Base-by-base conservation (phyloP, 1,284 basidiomycete genomes). In the Cryptococcus maquisensis region DNA sequence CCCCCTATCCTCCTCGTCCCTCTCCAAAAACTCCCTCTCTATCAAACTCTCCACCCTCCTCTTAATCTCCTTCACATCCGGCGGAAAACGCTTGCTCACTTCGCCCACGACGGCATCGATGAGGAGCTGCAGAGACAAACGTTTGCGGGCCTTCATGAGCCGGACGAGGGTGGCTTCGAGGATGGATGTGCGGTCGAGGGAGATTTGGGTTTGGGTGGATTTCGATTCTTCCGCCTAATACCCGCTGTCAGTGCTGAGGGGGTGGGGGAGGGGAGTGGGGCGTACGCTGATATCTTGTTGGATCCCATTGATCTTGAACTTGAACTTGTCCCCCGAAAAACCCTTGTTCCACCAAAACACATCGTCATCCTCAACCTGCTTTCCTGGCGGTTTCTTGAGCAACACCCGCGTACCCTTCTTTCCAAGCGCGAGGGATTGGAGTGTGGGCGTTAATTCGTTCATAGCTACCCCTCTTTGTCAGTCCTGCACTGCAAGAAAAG, bases 261-360 rank as follows among this genome's bases (percentile, higher is more conserved):
- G n/a, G 18, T 12, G 23, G 10, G 23, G 10, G 42, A 23, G 7
- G 42, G 23, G 42, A 23, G 3, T 15, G 23, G 10, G 10, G 60
- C 67, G 42, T 65, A 90, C 88, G 56, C 90, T 86, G 65, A 93
- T 88, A 69, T 93, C 92, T 45, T 87, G 87, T 75, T 98, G 95
- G 59, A 98, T 96, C 49, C 93, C 90, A 70, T 95, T 97, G 78
- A 98, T 95, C 73, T 90, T 88, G 46, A 98, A 84, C 64, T 86
- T 88, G 47, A 85, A 79, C 23, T 84, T 81, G 8, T 86, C 82
- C 68, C 95, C 89, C 41, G 85, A 84, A 73, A 98, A 96, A 16
- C 83, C 83, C 45, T 83, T 79, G 74, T 98, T 97, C 79, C 88
- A 90, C 35, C 75, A 73, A 72, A 98, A 95, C 50, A 82, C 73